A percentile compares a stretch with the other conserved stretches of the same genome.
Evolutionary conservation across 2,329 filamentous ascomycete genomes (phyloP).

Genomic region (Sarocladiaceae sp.): DNA sequence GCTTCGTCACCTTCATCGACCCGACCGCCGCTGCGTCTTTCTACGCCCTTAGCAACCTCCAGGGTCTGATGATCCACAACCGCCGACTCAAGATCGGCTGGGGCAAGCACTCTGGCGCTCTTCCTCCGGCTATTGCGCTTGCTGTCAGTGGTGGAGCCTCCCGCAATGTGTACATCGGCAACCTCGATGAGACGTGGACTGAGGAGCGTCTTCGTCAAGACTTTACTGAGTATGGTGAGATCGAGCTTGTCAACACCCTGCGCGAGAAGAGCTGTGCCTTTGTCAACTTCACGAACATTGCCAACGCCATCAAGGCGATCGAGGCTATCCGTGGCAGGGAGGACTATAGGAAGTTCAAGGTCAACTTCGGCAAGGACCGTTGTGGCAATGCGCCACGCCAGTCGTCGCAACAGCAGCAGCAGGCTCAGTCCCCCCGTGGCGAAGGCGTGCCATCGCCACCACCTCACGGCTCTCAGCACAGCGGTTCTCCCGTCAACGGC

Average conservation of each 20-base stretch:
- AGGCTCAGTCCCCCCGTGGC: conserved; percentile 60
- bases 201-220: conserved; percentile 94
- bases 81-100: conserved; percentile 95
- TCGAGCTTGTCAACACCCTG: conserved; percentile 92
- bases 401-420: conserved; percentile 45
- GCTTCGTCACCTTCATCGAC: conserved; percentile 99
- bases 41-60: conserved; percentile 93
- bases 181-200: conserved; percentile 94
- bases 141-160: conserved; percentile 95
- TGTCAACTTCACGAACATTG: conserved; percentile 99
- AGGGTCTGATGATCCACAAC: conserved; percentile 99
- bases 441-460: conserved; percentile 54
- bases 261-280: conserved; percentile 99
- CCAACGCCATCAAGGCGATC: conserved; percentile 98
- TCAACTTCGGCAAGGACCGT: conserved; percentile 98
- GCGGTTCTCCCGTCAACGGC: conserved; percentile 48
- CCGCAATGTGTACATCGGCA: conserved; percentile 97
- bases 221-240: conserved; percentile 95
- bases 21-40: conserved; percentile 96
- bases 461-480: conserved; percentile 54
- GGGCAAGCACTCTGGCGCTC: conserved; percentile 96
- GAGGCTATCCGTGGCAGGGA: conserved; percentile 91
- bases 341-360: conserved; percentile 97
- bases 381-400: conserved; percentile 95
- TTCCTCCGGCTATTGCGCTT: conserved; percentile 90